Conservation (phyloP, 345 rosid genomes). For the Abelmoschus esculentus region DNA sequence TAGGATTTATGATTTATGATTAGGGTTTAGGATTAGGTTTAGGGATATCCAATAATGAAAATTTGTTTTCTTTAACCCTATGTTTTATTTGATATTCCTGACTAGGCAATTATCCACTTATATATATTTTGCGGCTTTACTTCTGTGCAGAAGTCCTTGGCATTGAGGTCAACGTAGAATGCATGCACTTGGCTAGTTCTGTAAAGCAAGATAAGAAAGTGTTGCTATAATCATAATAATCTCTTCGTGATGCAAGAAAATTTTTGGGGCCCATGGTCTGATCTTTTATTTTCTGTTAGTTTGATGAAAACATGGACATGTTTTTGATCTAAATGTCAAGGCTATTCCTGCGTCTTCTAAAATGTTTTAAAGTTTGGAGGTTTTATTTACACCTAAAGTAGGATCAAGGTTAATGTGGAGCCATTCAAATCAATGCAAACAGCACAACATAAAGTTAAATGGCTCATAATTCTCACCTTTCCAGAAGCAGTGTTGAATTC, state of each 20-base stretch:
- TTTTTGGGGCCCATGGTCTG: background rate
- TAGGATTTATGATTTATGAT: no score
- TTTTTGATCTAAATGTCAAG: background rate
- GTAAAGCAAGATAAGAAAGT: background rate
- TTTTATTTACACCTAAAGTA: slow-evolving; percentile 4
- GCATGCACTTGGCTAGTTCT: background rate
- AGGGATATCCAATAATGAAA: no score
- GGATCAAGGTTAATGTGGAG: slow-evolving; percentile 1
- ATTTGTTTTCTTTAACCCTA: no score
- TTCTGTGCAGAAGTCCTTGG: background rate
- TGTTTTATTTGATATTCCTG: background rate
- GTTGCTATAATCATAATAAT: background rate
- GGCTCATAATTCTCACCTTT: slow-evolving; percentile 35
- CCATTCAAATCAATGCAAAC: slow-evolving; percentile 5
- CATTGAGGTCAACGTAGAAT: background rate
- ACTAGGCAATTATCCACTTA: background rate
- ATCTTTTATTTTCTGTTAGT: background rate
- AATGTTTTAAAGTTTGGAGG: background rate
- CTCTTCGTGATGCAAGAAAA: background rate
- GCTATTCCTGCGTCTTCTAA: background rate
- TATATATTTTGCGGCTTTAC: background rate
- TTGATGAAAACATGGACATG: background rate
- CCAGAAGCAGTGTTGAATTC: slow-evolving; percentile 90
- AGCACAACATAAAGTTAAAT: background rate
- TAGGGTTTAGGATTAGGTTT: no score